Conservation (phyloP, 176 grass and related monocot species). For the Aegilops bicornis region DNA sequence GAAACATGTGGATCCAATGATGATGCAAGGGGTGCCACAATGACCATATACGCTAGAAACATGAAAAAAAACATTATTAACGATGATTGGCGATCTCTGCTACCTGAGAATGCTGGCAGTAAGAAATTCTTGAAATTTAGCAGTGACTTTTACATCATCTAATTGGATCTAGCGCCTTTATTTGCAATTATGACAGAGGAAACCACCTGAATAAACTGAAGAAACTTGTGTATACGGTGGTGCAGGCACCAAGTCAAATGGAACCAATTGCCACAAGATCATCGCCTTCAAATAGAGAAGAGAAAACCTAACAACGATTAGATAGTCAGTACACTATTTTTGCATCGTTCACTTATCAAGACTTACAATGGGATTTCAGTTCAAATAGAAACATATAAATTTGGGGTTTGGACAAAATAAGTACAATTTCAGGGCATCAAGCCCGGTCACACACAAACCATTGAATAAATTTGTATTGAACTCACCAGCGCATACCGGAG, state of each 20-base stretch:
- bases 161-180: neutral
- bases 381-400: too few species aligned
- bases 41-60: slow-evolving; percentile 80
- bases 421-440: too few species aligned
- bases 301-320: neutral
- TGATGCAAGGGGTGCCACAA: slow-evolving; percentile 72
- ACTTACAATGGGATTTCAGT: too few species aligned
- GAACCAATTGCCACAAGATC: too few species aligned
- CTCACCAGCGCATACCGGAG: too few species aligned
- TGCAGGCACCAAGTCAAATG: too few species aligned
- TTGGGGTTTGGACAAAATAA: too few species aligned
- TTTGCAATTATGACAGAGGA: neutral
- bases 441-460: too few species aligned
- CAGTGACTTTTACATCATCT: neutral
- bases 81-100: neutral
- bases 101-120: neutral
- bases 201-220: neutral
- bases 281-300: too few species aligned
- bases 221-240: neutral
- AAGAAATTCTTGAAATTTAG: neutral
- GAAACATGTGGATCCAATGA: slow-evolving; percentile 74
- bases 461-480: too few species aligned
- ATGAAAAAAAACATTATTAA: neutral
- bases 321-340: neutral
- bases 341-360: neutral